A percentile compares a stretch with the other conserved stretches of the same genome.
These are phyloP conservation scores for Candida multigemmis DNA, from an alignment of 805 yeast species.

Conservation along the genomic window DNA sequence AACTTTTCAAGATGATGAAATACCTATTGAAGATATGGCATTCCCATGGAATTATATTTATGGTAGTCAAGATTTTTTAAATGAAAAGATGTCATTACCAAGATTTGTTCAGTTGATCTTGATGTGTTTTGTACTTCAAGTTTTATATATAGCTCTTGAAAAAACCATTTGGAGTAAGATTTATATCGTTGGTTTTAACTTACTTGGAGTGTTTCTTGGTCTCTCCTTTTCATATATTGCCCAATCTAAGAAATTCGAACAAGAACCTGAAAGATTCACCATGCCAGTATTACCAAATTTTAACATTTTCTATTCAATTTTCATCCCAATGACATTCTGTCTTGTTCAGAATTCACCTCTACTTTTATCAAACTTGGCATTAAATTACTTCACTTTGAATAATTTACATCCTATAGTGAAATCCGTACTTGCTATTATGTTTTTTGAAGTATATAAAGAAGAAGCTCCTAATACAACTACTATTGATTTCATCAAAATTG, in stretches of 20 bases:
- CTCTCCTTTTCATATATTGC: constrained; percentile 16
- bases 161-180: constrained; percentile 9
- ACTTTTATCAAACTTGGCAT: constrained; percentile 22
- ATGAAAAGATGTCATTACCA: constrained; percentile 19
- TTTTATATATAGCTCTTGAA: constrained; percentile 15
- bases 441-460: constrained; percentile 20
- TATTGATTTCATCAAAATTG: constrained; percentile 12
- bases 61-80: constrained; percentile 28
- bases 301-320: constrained; percentile 23
- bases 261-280: constrained; percentile 5
- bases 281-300: constrained; percentile 26
- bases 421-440: constrained; percentile 18
- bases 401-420: constrained; percentile 14
- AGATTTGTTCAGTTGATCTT: constrained; percentile 23
- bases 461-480: constrained; percentile 10
- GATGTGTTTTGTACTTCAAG: constrained; percentile 18
- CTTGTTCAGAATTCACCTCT: constrained; percentile 12
- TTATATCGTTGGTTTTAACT: constrained; percentile 21
- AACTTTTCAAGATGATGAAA: constrained; percentile 7
- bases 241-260: constrained; percentile 7
- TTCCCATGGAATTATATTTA: constrained; percentile 19
- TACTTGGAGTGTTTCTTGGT: constrained; percentile 21
- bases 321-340: constrained; percentile 19
- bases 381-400: constrained; percentile 24
- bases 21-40: constrained; percentile 6